phyloP scores from a whole-genome alignment of 257 asterid species.

The Primulina huaijiensis region DNA sequence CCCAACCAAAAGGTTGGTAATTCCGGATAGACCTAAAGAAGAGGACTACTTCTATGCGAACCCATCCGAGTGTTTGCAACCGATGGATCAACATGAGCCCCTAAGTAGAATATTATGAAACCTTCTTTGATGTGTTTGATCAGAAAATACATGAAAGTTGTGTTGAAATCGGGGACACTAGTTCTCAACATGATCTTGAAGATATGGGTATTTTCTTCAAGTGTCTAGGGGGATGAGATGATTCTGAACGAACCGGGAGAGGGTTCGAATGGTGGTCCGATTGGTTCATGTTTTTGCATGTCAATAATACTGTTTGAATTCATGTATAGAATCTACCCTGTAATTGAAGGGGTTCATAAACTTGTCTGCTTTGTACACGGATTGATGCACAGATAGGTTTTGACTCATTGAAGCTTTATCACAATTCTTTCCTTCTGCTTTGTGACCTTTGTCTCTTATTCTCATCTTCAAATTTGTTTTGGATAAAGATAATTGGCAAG shows the following conservation, averaged over 20 bases:
- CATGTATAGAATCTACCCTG: slow-evolving; percentile 71
- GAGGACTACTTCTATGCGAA: slow-evolving; percentile 96
- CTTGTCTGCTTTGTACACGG: slow-evolving; percentile 45
- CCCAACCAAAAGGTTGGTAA: slow-evolving; percentile 60
- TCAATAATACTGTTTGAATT: slow-evolving; percentile 41
- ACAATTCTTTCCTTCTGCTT: background rate
- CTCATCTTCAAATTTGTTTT: no score
- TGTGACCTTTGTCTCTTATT: no score
- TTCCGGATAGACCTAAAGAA: slow-evolving; percentile 93
- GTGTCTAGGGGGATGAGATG: slow-evolving; percentile 25
- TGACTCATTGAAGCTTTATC: slow-evolving; percentile 31
- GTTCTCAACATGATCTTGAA: slow-evolving; percentile 24
- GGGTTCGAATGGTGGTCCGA: slow-evolving; percentile 17
- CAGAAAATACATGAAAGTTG: slow-evolving; percentile 23
- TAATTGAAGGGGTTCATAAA: slow-evolving; percentile 46
- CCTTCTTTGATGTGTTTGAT: slow-evolving; percentile 23
- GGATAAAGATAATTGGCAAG: no score
- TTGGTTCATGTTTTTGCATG: slow-evolving; percentile 22
- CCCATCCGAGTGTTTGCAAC: slow-evolving; percentile 82
- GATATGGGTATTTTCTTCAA: slow-evolving; percentile 28
- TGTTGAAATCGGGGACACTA: slow-evolving; percentile 24
- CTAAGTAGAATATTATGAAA: slow-evolving; percentile 38
- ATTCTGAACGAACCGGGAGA: slow-evolving; percentile 12
- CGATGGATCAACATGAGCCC: slow-evolving; percentile 47
- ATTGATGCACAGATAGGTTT: slow-evolving; percentile 48